Percentiles rank a stretch among this genome's conserved stretches.
phyloP scores from a whole-genome alignment of 2,329 filamentous ascomycete genomes.

The Phialemoniopsis sp. region DNA sequence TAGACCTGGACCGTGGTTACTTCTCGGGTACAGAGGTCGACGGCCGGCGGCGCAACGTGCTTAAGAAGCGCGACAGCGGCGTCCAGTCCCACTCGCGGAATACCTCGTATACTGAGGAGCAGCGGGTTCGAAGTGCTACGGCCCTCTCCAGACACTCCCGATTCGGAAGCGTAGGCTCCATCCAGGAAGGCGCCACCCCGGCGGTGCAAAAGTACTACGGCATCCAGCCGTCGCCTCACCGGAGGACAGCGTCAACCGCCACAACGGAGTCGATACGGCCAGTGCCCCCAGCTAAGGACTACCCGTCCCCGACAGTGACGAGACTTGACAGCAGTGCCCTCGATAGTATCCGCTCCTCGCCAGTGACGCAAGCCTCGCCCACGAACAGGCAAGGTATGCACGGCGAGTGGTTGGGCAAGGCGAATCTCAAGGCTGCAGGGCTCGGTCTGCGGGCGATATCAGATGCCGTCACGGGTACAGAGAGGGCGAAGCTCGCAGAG shows the following conservation, averaged over 20 bases:
- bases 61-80: slow-evolving; percentile 70
- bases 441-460: slow-evolving; percentile 82
- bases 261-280: slow-evolving; percentile 52
- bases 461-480: slow-evolving; percentile 58
- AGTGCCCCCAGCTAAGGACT: slow-evolving; percentile 48
- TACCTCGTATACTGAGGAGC: slow-evolving; percentile 74
- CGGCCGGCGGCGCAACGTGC: slow-evolving; percentile 69
- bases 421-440: slow-evolving; percentile 43
- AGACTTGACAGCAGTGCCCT: slow-evolving; percentile 46
- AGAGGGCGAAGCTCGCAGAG: slow-evolving; percentile 47
- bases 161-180: slow-evolving; percentile 75
- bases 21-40: slow-evolving; percentile 89
- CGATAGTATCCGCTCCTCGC: slow-evolving; percentile 27
- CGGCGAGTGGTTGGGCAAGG: slow-evolving; percentile 55
- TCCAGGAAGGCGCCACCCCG: slow-evolving; percentile 52
- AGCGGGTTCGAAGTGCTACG: slow-evolving; percentile 61
- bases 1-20: slow-evolving; percentile 81
- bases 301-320: slow-evolving; percentile 52
- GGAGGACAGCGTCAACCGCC: slow-evolving; percentile 57
- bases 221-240: slow-evolving; percentile 36
- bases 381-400: slow-evolving; percentile 38
- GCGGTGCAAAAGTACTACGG: slow-evolving; percentile 70
- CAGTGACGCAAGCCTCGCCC: slow-evolving; percentile 36
- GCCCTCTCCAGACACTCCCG: slow-evolving; percentile 70
- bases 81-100: slow-evolving; percentile 57